Conservation (phyloP, 164 flowering plant genomes). For the Buxus sempervirens region DNA sequence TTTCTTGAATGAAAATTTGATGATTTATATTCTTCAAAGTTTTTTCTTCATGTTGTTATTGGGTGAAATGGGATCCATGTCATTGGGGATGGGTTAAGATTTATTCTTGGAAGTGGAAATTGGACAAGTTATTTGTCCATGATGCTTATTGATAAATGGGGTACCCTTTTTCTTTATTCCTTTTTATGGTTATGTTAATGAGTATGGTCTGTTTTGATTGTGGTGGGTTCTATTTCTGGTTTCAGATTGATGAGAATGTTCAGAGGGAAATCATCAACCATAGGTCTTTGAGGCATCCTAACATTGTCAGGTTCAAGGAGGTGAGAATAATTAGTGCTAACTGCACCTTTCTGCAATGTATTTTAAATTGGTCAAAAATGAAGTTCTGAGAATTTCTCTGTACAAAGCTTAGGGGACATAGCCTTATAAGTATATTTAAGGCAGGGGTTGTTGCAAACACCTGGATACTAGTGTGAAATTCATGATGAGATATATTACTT, state of each 20-base stretch:
- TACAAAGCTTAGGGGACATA: not conserved
- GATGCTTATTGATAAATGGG: no score
- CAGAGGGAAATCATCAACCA: slow-evolving; percentile 75
- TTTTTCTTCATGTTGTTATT: no score
- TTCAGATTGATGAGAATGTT: slow-evolving; percentile 77
- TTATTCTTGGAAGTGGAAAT: no score
- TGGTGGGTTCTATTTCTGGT: not conserved
- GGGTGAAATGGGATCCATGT: no score
- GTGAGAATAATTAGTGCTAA: slow-evolving; percentile 17
- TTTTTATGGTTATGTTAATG: no score
- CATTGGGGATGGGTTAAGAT: no score
- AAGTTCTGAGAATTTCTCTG: not conserved
- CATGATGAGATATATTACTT: not conserved
- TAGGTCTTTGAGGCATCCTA: slow-evolving; percentile 62
- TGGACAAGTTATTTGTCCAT: no score
- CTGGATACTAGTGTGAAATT: not conserved
- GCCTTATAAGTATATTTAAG: not conserved
- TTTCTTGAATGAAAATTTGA: not conserved
- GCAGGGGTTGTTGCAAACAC: not conserved
- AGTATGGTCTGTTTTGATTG: not conserved
- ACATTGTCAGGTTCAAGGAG: slow-evolving; percentile 68
- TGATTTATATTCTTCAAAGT: no score
- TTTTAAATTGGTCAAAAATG: not conserved
- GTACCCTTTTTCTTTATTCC: not conserved
- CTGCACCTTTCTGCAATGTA: no score